These are phyloP conservation scores for Phragmites australis DNA, from an alignment of 176 grass and related monocot species.

Conservation along the genomic window DNA sequence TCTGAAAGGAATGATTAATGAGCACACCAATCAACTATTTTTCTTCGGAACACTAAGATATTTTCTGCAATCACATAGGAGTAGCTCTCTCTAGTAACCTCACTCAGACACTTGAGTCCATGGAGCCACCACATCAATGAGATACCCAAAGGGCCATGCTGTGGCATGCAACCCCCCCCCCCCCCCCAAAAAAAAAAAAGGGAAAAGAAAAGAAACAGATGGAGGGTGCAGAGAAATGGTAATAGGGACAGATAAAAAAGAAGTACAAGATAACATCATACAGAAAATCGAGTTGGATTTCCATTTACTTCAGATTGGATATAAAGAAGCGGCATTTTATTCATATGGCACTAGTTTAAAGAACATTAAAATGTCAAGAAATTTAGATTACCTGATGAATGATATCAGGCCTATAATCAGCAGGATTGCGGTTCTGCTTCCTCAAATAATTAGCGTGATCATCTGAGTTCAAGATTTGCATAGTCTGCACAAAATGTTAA, in stretches of 20 bases:
- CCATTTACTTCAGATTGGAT: not conserved
- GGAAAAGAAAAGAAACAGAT: too few relatives aligned
- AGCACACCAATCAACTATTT: not conserved
- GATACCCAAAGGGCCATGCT: not conserved
- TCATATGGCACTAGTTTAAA: not conserved
- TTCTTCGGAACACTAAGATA: not conserved
- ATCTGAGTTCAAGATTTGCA: conserved; percentile 96
- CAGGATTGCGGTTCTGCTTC: conserved; percentile 83
- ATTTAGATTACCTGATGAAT: conserved; percentile 78
- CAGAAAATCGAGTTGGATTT: not conserved
- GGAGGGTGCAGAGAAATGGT: too few relatives aligned
- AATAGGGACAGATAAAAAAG: too few relatives aligned
- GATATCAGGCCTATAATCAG: conserved; percentile 95
- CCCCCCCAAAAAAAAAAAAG: not conserved
- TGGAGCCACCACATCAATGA: not conserved
- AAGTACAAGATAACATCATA: not conserved
- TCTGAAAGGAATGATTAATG: not conserved
- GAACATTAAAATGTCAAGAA: not conserved
- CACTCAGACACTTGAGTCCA: not conserved
- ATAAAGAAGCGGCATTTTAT: not conserved
- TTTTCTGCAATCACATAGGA: not conserved
- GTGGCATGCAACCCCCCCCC: too few relatives aligned
- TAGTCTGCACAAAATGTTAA: conserved; percentile 48
- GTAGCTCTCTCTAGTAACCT: not conserved
- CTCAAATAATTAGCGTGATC: conserved; percentile 90